phyloP scores from a whole-genome alignment of 768 basidiomycete species.

The Pleurotus ostreatus region DNA sequence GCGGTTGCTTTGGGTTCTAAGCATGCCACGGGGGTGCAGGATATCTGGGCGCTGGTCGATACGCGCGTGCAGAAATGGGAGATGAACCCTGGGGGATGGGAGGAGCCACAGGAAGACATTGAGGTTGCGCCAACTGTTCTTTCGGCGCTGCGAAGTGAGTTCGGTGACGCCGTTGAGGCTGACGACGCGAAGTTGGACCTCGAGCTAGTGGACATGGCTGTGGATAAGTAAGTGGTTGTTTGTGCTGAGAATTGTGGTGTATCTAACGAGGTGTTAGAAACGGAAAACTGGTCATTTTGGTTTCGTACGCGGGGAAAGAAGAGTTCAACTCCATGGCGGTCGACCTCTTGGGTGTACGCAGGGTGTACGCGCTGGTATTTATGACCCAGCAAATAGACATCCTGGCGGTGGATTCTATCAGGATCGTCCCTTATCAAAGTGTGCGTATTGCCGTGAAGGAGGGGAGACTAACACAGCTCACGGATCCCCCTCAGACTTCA shows the following conservation, averaged over 20 bases:
- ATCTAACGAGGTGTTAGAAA: constrained; percentile 26
- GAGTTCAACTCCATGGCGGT: constrained; percentile 34
- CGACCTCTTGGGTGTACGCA: constrained; percentile 42
- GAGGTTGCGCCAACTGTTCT: constrained; percentile 50
- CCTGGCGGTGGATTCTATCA: constrained; percentile 46
- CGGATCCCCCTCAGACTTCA: constrained; percentile 42
- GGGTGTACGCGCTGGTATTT: constrained; percentile 61
- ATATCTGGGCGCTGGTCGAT: constrained; percentile 68
- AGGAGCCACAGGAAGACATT: constrained; percentile 54
- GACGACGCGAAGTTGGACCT: constrained; percentile 56
- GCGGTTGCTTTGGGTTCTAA: constrained; percentile 51
- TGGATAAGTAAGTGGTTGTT: constrained; percentile 43
- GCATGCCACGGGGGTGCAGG: constrained; percentile 39
- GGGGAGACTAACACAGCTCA: not conserved
- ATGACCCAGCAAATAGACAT: constrained; percentile 37
- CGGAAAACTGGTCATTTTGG: constrained; percentile 53
- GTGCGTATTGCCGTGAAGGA: constrained; percentile 35
- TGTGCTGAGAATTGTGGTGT: constrained; percentile 24
- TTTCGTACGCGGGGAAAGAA: constrained; percentile 63
- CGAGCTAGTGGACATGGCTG: constrained; percentile 67
- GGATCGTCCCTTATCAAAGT: constrained; percentile 70
- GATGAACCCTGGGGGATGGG: constrained; percentile 65
- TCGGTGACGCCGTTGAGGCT: constrained; percentile 29
- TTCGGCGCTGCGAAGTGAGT: constrained; percentile 40
- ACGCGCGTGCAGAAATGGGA: constrained; percentile 70